Evolutionary conservation across 2,329 filamentous ascomycete genomes (phyloP).

Genomic region (Diaporthe citrichinensis): DNA sequence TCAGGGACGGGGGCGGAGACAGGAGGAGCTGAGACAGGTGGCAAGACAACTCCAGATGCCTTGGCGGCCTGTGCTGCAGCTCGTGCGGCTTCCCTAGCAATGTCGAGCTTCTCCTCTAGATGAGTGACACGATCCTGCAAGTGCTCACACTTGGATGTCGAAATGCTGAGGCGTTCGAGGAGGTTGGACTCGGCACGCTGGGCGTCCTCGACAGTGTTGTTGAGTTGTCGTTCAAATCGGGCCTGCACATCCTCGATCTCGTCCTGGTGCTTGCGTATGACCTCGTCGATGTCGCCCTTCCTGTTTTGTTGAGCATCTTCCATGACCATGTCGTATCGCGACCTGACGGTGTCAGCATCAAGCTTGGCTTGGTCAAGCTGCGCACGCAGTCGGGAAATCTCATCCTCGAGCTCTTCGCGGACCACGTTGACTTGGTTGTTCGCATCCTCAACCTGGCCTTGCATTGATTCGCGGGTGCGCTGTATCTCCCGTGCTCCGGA

Average conservation of each 20-base stretch:
- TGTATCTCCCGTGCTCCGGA: conserved; percentile 84
- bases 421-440: conserved; percentile 89
- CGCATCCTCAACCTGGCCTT: conserved; percentile 85
- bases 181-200: conserved; percentile 85
- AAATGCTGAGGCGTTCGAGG: conserved; percentile 84
- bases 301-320: conserved; percentile 84
- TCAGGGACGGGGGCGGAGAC: conserved; percentile 42
- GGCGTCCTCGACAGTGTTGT: conserved; percentile 83
- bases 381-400: conserved; percentile 78
- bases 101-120: conserved; percentile 90
- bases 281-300: conserved; percentile 66
- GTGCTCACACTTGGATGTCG: conserved; percentile 86
- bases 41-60: conserved; percentile 55
- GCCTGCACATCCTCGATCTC: conserved; percentile 81
- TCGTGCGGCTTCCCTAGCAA: conserved; percentile 88
- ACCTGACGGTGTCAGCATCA: conserved; percentile 85
- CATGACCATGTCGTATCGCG: conserved; percentile 85
- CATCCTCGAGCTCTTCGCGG: conserved; percentile 84
- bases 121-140: conserved; percentile 87
- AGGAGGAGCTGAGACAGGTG: conserved; percentile 53
- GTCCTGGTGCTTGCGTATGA: conserved; percentile 73
- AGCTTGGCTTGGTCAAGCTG: conserved; percentile 84
- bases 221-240: conserved; percentile 81
- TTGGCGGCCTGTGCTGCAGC: conserved; percentile 85
- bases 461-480: conserved; percentile 82